phyloP scores from a whole-genome alignment of 495 filamentous ascomycete species.

The Niebla homalea region DNA sequence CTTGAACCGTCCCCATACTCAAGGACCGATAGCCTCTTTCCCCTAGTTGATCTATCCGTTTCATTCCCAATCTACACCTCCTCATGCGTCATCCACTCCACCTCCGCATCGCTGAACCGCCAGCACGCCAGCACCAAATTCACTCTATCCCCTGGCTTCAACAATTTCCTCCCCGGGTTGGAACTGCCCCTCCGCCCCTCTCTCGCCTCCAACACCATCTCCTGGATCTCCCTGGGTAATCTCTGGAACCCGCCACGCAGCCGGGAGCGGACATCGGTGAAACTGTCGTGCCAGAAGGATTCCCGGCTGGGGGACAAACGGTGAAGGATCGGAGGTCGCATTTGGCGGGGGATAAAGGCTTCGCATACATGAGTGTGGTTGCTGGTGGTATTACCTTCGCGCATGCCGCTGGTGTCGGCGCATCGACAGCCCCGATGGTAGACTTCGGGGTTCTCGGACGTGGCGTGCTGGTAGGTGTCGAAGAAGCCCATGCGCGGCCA shows the following conservation, averaged over 20 bases:
- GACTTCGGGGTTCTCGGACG: background rate
- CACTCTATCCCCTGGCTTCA: conserved; percentile 6
- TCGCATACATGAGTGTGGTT: no score
- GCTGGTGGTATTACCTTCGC: no score
- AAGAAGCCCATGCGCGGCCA: conserved; percentile 11
- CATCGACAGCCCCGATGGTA: background rate
- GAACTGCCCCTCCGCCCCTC: background rate
- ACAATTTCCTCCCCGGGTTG: background rate
- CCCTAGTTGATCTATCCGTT: no score
- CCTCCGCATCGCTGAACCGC: conserved; percentile 9
- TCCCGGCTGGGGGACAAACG: background rate
- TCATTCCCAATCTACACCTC: conserved; percentile 3
- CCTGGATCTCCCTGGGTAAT: background rate
- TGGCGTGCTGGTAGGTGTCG: conserved; percentile 6
- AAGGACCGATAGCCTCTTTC: no score
- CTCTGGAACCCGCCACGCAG: conserved; percentile 6
- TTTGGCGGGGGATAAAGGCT: background rate
- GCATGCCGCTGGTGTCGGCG: no score
- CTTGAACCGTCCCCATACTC: no score
- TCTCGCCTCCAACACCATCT: background rate
- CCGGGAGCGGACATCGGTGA: conserved; percentile 6
- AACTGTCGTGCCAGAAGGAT: background rate
- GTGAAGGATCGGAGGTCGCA: conserved; percentile 1
- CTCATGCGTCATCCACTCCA: conserved; percentile 10
- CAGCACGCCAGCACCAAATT: conserved; percentile 4